phyloP scores from a whole-genome alignment of 768 basidiomycete species.

The Chiua virens region DNA sequence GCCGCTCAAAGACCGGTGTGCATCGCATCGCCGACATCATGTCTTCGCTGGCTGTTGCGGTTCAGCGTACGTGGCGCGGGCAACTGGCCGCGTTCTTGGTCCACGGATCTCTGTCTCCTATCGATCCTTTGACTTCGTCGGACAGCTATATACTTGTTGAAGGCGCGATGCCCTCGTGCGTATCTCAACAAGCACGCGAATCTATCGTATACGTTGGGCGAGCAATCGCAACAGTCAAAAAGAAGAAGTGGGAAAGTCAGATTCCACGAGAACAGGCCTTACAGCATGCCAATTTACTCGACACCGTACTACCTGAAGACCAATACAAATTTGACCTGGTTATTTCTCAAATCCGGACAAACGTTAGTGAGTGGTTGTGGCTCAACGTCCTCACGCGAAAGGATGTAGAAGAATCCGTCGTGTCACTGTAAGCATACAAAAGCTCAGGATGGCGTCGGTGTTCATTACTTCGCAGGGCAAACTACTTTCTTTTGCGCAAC shows the following conservation, averaged over 20 bases:
- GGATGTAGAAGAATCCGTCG: slow-evolving; percentile 47
- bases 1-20: slow-evolving; percentile 75
- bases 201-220: slow-evolving; percentile 87
- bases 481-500: slow-evolving; percentile 86
- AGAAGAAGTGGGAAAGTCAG: slow-evolving; percentile 76
- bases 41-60: slow-evolving; percentile 65
- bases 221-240: slow-evolving; percentile 80
- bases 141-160: slow-evolving; percentile 58
- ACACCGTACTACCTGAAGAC: slow-evolving; percentile 70
- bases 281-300: slow-evolving; percentile 64
- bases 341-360: slow-evolving; percentile 71
- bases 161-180: slow-evolving; percentile 72
- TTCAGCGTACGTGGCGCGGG: slow-evolving; percentile 80
- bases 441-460: neutral
- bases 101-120: slow-evolving; percentile 63
- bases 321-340: slow-evolving; percentile 74
- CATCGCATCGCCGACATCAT: slow-evolving; percentile 73
- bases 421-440: slow-evolving; percentile 65
- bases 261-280: slow-evolving; percentile 66
- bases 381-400: slow-evolving; percentile 70
- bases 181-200: slow-evolving; percentile 69
- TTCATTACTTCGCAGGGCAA: slow-evolving; percentile 53
- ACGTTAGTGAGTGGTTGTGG: slow-evolving; percentile 95
- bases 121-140: slow-evolving; percentile 63
- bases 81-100: slow-evolving; percentile 83